A percentile compares a stretch with the other conserved stretches of the same genome.
Evolutionary conservation across 1,139 yeast genomes (phyloP).

Genomic region (Martiniozyma asiatica): DNA sequence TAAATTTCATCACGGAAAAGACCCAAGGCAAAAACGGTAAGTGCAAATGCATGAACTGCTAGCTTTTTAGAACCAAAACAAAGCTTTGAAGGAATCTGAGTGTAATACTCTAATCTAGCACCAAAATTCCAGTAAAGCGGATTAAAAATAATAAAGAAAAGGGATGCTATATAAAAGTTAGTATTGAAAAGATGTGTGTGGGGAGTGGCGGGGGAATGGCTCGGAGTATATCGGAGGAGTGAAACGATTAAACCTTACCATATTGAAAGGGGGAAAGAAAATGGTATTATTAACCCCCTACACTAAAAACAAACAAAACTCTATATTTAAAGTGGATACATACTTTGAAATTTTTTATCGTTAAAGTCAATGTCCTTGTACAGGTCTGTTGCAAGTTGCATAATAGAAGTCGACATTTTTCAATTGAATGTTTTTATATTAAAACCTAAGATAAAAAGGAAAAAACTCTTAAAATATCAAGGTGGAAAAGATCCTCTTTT

Average conservation of each 20-base stretch:
- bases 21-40: conserved; percentile 75
- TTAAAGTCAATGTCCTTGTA: conserved; percentile 20
- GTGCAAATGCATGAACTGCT: conserved; percentile 80
- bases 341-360: conserved; percentile 19
- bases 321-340: conserved; percentile 3
- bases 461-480: no score
- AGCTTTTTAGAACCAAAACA: conserved; percentile 52
- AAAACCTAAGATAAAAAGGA: no score
- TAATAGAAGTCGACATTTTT: background rate
- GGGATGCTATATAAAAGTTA: conserved; percentile 24
- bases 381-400: conserved; percentile 12
- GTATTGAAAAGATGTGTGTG: background rate
- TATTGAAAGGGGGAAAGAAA: no score
- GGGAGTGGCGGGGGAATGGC: background rate
- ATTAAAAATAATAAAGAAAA: conserved; percentile 67
- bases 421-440: no score
- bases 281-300: no score
- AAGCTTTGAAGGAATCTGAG: conserved; percentile 61
- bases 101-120: conserved; percentile 75
- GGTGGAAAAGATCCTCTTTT: no score
- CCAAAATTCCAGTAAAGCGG: conserved; percentile 93
- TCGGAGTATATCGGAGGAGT: no score
- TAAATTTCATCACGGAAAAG: conserved; percentile 69
- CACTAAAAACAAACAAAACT: no score
- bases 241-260: no score